Percentiles rank a stretch among this genome's conserved stretches.
These are phyloP conservation scores for Macrotyloma uniflorum DNA, from an alignment of 306 rosid genomes.

Conservation along the genomic window DNA sequence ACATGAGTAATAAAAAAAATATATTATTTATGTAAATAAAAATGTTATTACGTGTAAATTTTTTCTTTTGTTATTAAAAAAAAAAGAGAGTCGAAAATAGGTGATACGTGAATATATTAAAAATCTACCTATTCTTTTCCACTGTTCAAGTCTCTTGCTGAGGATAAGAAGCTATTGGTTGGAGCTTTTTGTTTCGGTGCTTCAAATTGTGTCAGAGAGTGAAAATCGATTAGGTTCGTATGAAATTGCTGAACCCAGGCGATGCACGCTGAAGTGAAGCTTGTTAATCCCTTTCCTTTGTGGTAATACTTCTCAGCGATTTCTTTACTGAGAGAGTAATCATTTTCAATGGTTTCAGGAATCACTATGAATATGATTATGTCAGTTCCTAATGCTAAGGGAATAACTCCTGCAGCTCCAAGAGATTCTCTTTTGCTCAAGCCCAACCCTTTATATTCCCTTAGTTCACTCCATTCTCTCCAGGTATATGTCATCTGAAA, in stretches of 20 bases:
- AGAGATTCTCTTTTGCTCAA: slow-evolving; percentile 44
- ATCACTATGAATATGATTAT: slow-evolving; percentile 34
- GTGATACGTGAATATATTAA: background rate
- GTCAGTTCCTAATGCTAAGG: slow-evolving; percentile 41
- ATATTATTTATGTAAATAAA: too few species aligned
- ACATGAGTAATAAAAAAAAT: too few species aligned
- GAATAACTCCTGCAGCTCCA: slow-evolving; percentile 27
- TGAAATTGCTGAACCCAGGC: background rate
- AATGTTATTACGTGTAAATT: too few species aligned
- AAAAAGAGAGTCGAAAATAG: too few species aligned
- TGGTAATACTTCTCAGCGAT: background rate
- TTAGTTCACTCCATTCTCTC: slow-evolving; percentile 56
- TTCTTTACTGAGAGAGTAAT: background rate
- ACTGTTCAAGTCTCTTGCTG: background rate
- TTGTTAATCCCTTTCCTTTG: background rate
- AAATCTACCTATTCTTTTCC: background rate
- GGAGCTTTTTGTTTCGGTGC: background rate
- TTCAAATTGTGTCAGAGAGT: background rate
- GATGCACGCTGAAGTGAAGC: background rate
- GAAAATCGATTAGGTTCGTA: background rate
- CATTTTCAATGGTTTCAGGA: slow-evolving; percentile 33
- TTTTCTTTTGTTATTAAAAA: too few species aligned
- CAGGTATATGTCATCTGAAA: slow-evolving; percentile 50
- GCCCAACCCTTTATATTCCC: slow-evolving; percentile 38
- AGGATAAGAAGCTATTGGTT: background rate